Evolutionary conservation across 495 filamentous ascomycete genomes (phyloP).

Genomic region (Talaromyces trachyspermus): DNA sequence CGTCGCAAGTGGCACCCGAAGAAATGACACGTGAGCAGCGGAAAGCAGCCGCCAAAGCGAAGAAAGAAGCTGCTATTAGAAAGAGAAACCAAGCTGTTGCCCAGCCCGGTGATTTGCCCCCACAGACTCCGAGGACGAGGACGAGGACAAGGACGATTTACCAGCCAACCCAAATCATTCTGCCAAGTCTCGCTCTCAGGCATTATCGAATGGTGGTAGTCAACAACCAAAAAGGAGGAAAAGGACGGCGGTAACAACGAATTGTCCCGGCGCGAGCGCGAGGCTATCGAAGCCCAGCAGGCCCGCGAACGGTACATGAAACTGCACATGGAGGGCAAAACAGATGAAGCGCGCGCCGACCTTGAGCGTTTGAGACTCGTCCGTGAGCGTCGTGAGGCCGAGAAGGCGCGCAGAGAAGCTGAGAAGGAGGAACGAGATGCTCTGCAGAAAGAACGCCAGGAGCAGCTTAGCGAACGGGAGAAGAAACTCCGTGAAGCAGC

Average conservation of each 20-base stretch:
- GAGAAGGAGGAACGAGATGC: conserved; percentile 71
- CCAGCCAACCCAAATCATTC: conserved; percentile 90
- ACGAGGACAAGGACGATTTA: conserved; percentile 52
- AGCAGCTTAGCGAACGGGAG: conserved; percentile 26
- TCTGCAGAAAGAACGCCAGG: conserved; percentile 40
- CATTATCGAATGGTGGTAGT: conserved; percentile 27
- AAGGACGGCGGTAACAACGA: conserved; percentile 40
- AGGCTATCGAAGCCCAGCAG: conserved; percentile 80
- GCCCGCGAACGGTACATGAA: conserved; percentile 89
- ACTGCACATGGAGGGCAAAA: conserved; percentile 92
- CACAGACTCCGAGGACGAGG: conserved; percentile 55
- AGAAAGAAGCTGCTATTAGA: conserved; percentile 82
- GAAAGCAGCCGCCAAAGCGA: conserved; percentile 78
- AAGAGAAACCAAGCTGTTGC: conserved; percentile 54
- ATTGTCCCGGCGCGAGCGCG: conserved; percentile 75
- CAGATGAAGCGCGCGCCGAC: conserved; percentile 92
- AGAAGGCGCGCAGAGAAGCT: conserved; percentile 70
- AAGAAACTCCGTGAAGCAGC: conserved; percentile 26
- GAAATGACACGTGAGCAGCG: conserved; percentile 81
- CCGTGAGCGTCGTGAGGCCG: conserved; percentile 77
- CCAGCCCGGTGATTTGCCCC: conserved; percentile 80
- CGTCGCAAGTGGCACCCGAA: conserved; percentile 14
- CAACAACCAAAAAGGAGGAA: conserved; percentile 9
- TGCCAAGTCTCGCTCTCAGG: conserved; percentile 56
- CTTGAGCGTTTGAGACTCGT: conserved; percentile 74